A percentile compares a stretch with the other conserved stretches of the same genome.
Evolutionary conservation across 768 basidiomycete genomes (phyloP).

Genomic region (Cyclocybe cylindracea): DNA sequence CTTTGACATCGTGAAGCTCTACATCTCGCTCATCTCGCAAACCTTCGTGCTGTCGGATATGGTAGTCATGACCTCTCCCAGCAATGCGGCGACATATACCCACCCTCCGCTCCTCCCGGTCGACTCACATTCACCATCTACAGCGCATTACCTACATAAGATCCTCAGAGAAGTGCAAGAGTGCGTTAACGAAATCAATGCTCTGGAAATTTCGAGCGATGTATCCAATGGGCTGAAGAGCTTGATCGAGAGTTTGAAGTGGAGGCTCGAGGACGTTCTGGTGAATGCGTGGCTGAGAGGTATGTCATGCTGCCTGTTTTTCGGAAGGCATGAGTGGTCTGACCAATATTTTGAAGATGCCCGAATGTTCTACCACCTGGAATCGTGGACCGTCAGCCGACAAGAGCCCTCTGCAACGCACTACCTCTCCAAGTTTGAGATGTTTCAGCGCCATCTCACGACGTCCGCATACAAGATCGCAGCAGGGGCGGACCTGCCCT

Average conservation of each 20-base stretch:
- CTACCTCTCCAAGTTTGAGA: constrained; percentile 72
- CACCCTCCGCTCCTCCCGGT: constrained; percentile 61
- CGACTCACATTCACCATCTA: constrained; percentile 77
- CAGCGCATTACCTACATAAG: constrained; percentile 75
- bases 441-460: constrained; percentile 78
- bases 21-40: constrained; percentile 80
- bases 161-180: constrained; percentile 85
- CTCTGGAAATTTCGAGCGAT: constrained; percentile 77
- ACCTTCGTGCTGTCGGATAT: constrained; percentile 77
- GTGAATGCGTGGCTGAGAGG: constrained; percentile 82
- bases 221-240: constrained; percentile 63
- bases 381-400: constrained; percentile 73
- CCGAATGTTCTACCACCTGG: constrained; percentile 72
- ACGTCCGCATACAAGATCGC: constrained; percentile 77
- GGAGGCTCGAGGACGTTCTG: constrained; percentile 84
- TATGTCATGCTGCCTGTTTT: constrained; percentile 29
- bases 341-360: constrained; percentile 14
- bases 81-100: constrained; percentile 30
- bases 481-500: constrained; percentile 61
- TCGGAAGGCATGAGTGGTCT: not conserved
- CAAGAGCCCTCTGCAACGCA: constrained; percentile 64
- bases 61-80: constrained; percentile 58
- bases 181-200: constrained; percentile 73
- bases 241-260: constrained; percentile 79
- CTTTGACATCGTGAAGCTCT: constrained; percentile 81